These are phyloP conservation scores for Ilex aquifolium DNA, from an alignment of 257 asterid species.

Conservation along the genomic window DNA sequence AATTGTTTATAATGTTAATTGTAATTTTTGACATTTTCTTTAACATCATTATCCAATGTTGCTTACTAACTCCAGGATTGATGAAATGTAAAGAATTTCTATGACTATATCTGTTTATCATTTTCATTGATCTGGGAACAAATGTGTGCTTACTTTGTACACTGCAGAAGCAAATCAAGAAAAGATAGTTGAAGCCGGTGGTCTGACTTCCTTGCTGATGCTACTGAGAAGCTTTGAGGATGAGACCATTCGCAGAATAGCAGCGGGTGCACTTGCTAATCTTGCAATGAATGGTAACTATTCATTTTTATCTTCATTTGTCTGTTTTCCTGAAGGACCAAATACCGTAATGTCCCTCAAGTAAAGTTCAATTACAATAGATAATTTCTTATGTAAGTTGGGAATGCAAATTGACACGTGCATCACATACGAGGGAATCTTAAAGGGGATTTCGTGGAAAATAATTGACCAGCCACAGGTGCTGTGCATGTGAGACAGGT, in stretches of 20 bases:
- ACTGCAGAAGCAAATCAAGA: constrained; percentile 83
- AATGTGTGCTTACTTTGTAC: constrained; percentile 14
- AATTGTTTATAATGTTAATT: too few species aligned
- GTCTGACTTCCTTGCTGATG: constrained; percentile 87
- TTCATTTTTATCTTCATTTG: constrained; percentile 6
- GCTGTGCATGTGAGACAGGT: too few species aligned
- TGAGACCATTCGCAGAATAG: constrained; percentile 94
- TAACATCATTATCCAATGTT: too few species aligned
- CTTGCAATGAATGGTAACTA: constrained; percentile 94
- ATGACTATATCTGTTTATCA: neutral
- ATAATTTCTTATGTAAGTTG: too few species aligned
- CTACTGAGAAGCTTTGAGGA: constrained; percentile 91
- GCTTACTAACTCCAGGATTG: neutral
- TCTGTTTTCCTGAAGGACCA: neutral
- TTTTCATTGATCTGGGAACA: constrained; percentile 13
- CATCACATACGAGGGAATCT: too few species aligned
- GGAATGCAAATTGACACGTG: too few species aligned
- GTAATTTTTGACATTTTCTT: too few species aligned
- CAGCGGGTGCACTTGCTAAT: constrained; percentile 99
- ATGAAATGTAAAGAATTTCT: neutral
- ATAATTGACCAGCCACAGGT: too few species aligned
- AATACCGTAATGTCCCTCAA: too few species aligned
- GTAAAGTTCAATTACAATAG: too few species aligned
- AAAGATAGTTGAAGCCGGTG: constrained; percentile 98
- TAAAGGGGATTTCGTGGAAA: too few species aligned